Base-by-base conservation (phyloP, 331 rosid genomes). In the Spiraea crenata region DNA sequence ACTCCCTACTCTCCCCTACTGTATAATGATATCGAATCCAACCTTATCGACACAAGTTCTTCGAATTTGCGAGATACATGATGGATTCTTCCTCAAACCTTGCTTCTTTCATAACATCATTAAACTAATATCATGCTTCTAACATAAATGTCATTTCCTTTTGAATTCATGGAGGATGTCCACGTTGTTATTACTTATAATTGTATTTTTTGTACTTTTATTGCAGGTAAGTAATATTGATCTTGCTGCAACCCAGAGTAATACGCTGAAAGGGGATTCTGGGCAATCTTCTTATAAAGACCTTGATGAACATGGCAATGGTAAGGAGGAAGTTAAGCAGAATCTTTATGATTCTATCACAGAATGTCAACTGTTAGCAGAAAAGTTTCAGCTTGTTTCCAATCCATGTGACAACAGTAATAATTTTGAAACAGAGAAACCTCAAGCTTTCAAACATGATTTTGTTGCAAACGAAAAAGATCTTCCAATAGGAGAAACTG, bases 141-240 rank as follows among this genome's bases (percentile, higher is more conserved):
- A 45, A 1, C 60, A 39, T 69, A 12, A 68, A 50, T 55, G 5
- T 25, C 31, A 40, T 4, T 39, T 6, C 55, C 42, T 12, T 25
- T 67, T 67, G 57, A 3, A 5, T 54, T 40, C 62, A 40, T 25
- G 40, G 45, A 59, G 16, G 64, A 34, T 11, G 41, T 34, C 19
- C 40, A 57, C 12, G 16, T 57, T 34, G 12, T n/a, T 37, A 57
- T 25, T 12, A 13, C 54, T 20, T 69, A 5, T 12, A 41, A 13
- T 40, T n/a, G 31, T 68, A 12, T 65, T 64, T 39, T 7, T 49
- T 66, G 15, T 63, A 1, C 34, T 70, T 73, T n/a, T 3, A 59
- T 68, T 54, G 59, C 58, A 78, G 76, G 82, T 70, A 70, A 74
- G 68, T 74, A 48, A 40, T 65, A 77, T 82, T 60, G 81, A 75